Evolutionary conservation across 2,329 filamentous ascomycete species (phyloP), one percentile per base, ranked within the genome.

Genomic region (Neofusicoccum cordaticola): DNA sequence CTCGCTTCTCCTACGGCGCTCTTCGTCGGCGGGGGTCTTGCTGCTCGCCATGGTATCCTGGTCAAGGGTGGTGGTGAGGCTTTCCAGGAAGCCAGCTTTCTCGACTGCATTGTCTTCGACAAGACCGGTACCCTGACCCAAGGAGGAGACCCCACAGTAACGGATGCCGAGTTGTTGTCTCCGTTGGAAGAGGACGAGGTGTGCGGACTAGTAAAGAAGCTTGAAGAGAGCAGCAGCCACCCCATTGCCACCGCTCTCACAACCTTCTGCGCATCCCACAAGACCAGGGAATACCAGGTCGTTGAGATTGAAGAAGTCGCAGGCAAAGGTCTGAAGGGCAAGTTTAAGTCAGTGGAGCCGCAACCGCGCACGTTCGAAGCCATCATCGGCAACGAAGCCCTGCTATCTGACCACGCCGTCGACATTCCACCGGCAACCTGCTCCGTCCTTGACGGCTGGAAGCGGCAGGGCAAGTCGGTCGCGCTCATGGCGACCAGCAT

Each of bases 11-110:
- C 92, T 0, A 96, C 92, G 0, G 92, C 92, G 11, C 73, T 96
- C 39, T 94, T 94, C 68, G 91, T 95, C 9, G 92, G 91, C 2
- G 88, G 90, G 41, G 91, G 91, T 1, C 80, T 95, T 17, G 92
- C 92, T 2, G 92, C 92, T 6, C 88, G 90, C 73, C 80, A 91
- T 71, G 92, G 92, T 1, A 92, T 96, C 63, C 82, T 96, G 1
- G 91, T 90, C 69, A 92, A 93, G 76, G 91, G 92, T 22, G 92
- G 92, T 22, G 92, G 92, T 39, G 90, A 93, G 73, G 92, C 91
- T 0, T 94, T 95, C 73, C 90, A 94, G 74, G 92, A 92, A 78
- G 91, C 91, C 3, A 93, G 90, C 73, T 86, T 85, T 11, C 83
- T 93, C 50, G 88, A 92, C 74, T 89, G 88, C 61, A 88, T 95